phyloP scores from a whole-genome alignment of 305 asterid genomes.

The Fraxinus sp. region DNA sequence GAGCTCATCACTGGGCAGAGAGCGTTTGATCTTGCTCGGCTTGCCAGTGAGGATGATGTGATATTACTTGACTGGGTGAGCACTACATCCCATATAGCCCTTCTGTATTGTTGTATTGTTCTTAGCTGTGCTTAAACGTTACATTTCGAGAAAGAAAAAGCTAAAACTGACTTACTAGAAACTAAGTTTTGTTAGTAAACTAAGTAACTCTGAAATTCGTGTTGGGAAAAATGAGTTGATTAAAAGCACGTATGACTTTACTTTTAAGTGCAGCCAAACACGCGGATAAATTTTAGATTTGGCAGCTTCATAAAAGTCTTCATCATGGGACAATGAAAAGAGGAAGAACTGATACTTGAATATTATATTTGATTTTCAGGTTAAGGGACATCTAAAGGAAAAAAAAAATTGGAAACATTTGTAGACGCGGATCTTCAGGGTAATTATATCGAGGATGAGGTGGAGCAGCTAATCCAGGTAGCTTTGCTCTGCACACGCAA shows the following conservation, averaged over 20 bases:
- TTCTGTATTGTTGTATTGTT: not conserved
- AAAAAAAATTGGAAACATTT: slow-evolving; percentile 64
- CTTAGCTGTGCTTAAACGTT: not conserved
- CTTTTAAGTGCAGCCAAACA: not conserved
- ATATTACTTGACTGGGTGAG: slow-evolving; percentile 87
- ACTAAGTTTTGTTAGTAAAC: not conserved
- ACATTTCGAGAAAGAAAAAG: not conserved
- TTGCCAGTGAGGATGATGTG: slow-evolving; percentile 75
- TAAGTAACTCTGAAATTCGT: not conserved
- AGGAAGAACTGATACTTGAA: not conserved
- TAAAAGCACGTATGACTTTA: too few relatives aligned
- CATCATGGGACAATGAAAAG: too few relatives aligned
- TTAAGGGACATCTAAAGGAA: slow-evolving; percentile 69
- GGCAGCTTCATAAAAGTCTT: too few relatives aligned
- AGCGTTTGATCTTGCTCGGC: slow-evolving; percentile 81
- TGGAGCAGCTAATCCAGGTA: slow-evolving; percentile 78
- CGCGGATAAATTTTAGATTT: too few relatives aligned
- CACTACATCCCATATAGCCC: slow-evolving; percentile 10
- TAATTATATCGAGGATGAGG: slow-evolving; percentile 62
- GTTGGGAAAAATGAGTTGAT: too few relatives aligned
- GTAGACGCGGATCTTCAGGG: slow-evolving; percentile 79
- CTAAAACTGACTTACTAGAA: too few relatives aligned
- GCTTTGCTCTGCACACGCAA: slow-evolving; percentile 77
- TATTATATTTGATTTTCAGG: slow-evolving; percentile 38
- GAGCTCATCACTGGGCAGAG: slow-evolving; percentile 85